Evolutionary conservation across 1,284 basidiomycete species (phyloP), one percentile per base, ranked within the genome.

Genomic region (Mycena citricolor): DNA sequence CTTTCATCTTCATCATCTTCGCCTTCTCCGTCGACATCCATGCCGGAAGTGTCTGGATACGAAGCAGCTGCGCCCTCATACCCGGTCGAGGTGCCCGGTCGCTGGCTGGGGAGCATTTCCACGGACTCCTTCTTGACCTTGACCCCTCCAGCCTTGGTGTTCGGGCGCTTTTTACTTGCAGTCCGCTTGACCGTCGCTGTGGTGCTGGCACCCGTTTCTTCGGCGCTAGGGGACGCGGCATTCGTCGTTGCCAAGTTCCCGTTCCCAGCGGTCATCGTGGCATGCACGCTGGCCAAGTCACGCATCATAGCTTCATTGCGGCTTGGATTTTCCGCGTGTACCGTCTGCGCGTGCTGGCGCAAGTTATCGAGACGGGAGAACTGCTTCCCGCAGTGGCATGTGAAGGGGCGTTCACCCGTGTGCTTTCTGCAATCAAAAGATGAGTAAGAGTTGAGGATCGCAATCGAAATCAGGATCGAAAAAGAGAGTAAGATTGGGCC

Each of bases 291-390:
- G 25, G 88, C 88, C 47, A 97, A 81, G 45, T 92, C 87, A 53
- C 85, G 81, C 81, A 95, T 90, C 89, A 94, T 94, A 32, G 77
- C 71, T 62, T 94, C 90, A 72, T 97, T 98, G 62, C 85, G 78
- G 0, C 89, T 85, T 61, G 79, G 78, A 67, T 88, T 89, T 61
- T 97, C 92, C 20, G 92, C 84, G 61, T 98, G 94, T 2, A 97
- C 93, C 4, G 94, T 97, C 69, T 94, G 89, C 0, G 94, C 90
- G 65, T 98, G 94, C 61, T 97, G 94, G 34, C 94, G 83, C 10
- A 98, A 79, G 62, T 98, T 98, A 71, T 98, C 94, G 60, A 97
- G 84, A 19, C 94, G 85, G 13, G 92, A 95, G 62, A 98, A 97
- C 49, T 94, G 86, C 64, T 97, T 95, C 21, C 83, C 81, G 70